Conservation (phyloP, 2,329 filamentous ascomycete species). For the Aspergillus fumigatus region DNA sequence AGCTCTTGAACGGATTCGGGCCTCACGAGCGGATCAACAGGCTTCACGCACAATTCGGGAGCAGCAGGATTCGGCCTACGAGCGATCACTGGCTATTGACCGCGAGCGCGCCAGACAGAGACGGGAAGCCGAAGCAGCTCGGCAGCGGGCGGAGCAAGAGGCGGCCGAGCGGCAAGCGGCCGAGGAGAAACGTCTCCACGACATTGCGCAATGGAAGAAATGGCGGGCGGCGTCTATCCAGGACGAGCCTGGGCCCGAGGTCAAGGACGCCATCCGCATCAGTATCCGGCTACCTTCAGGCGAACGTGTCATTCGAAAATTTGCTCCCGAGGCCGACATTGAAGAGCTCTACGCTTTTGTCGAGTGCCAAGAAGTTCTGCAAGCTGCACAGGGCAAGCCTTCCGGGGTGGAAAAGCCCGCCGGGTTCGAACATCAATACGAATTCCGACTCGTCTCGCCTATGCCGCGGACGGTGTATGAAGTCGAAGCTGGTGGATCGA, state of each 20-base stretch:
- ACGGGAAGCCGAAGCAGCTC: slow-evolving; percentile 67
- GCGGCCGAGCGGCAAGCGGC: slow-evolving; percentile 61
- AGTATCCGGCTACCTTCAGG: slow-evolving; percentile 60
- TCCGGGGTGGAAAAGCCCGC: slow-evolving; percentile 51
- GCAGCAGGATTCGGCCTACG: slow-evolving; percentile 90
- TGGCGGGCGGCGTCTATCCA: slow-evolving; percentile 70
- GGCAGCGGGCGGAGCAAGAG: slow-evolving; percentile 59
- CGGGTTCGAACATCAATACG: slow-evolving; percentile 73
- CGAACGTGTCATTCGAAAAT: slow-evolving; percentile 72
- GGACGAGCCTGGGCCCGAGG: slow-evolving; percentile 61
- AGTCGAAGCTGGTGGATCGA: slow-evolving; percentile 59
- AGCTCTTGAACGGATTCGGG: slow-evolving; percentile 69
- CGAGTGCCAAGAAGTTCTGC: slow-evolving; percentile 73
- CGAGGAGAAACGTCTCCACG: slow-evolving; percentile 52
- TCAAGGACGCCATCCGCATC: slow-evolving; percentile 68
- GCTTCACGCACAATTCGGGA: slow-evolving; percentile 75
- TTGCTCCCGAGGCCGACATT: slow-evolving; percentile 63
- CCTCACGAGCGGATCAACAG: slow-evolving; percentile 73
- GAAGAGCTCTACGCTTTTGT: slow-evolving; percentile 96
- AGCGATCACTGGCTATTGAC: slow-evolving; percentile 83
- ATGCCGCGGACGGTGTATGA: slow-evolving; percentile 81
- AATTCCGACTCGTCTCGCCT: slow-evolving; percentile 78
- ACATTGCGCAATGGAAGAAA: slow-evolving; percentile 66
- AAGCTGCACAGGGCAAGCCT: slow-evolving; percentile 31
- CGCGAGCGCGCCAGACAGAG: slow-evolving; percentile 74